Conservation (phyloP, 1,284 basidiomycete genomes). For the Tetrapyrgos nigripes region DNA sequence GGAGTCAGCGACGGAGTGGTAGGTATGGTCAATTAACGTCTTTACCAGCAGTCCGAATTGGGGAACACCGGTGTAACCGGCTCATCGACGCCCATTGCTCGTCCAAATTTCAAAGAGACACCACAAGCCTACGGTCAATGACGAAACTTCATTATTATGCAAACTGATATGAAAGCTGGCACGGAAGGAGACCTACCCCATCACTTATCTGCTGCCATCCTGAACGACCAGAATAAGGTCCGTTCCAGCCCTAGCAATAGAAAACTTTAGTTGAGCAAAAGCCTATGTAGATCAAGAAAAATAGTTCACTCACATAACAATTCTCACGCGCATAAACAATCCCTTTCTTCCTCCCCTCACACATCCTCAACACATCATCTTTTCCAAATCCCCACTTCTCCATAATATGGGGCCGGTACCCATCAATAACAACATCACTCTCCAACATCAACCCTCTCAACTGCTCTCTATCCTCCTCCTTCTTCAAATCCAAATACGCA, state of each 20-base stretch:
- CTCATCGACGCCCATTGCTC: slow-evolving; percentile 19
- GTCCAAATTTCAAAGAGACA: slow-evolving; percentile 11
- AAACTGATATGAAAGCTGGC: too few species aligned
- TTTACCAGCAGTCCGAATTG: slow-evolving; percentile 19
- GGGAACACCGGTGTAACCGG: slow-evolving; percentile 19
- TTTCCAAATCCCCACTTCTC: slow-evolving; percentile 34
- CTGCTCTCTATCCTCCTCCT: slow-evolving; percentile 21
- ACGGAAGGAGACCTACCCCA: slow-evolving; percentile 12
- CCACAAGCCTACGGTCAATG: slow-evolving; percentile 16
- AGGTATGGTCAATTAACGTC: too few species aligned
- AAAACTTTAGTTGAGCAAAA: too few species aligned
- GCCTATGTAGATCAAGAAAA: too few species aligned
- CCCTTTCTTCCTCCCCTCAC: slow-evolving; percentile 25
- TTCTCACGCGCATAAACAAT: slow-evolving; percentile 34
- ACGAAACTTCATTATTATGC: too few species aligned
- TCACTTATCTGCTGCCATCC: slow-evolving; percentile 22
- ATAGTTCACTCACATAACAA: too few species aligned
- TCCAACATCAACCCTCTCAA: slow-evolving; percentile 28
- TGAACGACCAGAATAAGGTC: slow-evolving; percentile 10
- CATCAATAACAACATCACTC: slow-evolving; percentile 35
- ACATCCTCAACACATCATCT: slow-evolving; percentile 29
- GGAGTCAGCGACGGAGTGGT: too few species aligned
- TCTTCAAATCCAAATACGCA: slow-evolving; percentile 30
- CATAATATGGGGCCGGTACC: slow-evolving; percentile 34
- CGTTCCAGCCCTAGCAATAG: slow-evolving; percentile 14